Base-by-base conservation (phyloP, 2,329 filamentous ascomycete species). In the Pezicula neosporulosa region DNA sequence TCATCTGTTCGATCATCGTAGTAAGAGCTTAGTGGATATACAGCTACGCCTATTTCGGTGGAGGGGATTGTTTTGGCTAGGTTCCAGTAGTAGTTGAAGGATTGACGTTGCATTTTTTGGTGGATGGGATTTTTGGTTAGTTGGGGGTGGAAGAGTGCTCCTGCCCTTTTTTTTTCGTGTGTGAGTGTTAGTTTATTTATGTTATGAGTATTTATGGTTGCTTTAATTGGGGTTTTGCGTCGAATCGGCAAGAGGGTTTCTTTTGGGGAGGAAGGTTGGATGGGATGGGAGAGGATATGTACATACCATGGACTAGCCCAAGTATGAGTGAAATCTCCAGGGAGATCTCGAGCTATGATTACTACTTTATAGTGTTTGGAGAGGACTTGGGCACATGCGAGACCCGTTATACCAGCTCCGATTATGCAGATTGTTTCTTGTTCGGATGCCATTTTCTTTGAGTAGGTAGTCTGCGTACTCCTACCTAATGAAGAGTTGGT, bases 231-330 rank as follows among this genome's bases (percentile, higher is more conserved):
- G 21, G 21, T 21, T 21, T 21, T 21, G 5, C 3, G 21, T 21
- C 21, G 3, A 21, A 21, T 21, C 21, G n/a, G 47, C 2, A 16
- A n/a, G 37, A n/a, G n/a, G 9, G 7, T 6, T 21, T 21, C 21
- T 21, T 21, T 21, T 21, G 21, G 21, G 36, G 15, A 38, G 18
- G 15, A 5, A 38, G 36, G 13, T 6, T 21, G 39, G 9, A 12
- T 5, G 3, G 15, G 21, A 9, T 16, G 21, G 36, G 16, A 24
- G 15, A n/a, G 24, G 39, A 36, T 27, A 45, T 21, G 28, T 19
- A 44, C 16, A 16, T 46, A 37, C 48, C 48, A 50, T 21, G 48
- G 48, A 39, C 48, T 50, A 12, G 48, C 48, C 48, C 48, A 50
- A 21, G 15, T 30, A 2, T 12, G 16, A n/a, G 39, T 39, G 10